phyloP scores from a whole-genome alignment of 2,329 filamentous ascomycete genomes.

The Decorospora gaudefroyi region DNA sequence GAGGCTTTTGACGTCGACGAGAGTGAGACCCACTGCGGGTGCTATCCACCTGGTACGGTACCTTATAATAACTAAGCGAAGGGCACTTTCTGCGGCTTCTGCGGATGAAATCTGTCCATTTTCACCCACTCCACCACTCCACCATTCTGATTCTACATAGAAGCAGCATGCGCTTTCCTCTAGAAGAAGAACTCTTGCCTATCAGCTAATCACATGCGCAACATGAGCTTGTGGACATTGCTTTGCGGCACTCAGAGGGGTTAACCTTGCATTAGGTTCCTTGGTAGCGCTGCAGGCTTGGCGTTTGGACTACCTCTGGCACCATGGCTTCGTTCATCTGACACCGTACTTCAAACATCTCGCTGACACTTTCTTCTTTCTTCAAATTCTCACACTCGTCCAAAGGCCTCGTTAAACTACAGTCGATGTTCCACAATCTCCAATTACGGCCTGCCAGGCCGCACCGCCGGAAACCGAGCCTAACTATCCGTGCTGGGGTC shows the following conservation, averaged over 20 bases:
- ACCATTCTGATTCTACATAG: too few relatives aligned
- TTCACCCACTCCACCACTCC: too few relatives aligned
- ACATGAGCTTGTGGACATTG: constrained; percentile 1
- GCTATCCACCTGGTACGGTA: constrained; percentile 3
- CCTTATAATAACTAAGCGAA: too few relatives aligned
- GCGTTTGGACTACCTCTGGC: constrained; percentile 17
- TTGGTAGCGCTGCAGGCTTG: constrained; percentile 18
- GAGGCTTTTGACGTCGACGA: constrained; percentile 10
- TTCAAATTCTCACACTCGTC: neutral
- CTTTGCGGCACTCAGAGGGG: constrained; percentile 10
- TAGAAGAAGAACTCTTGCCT: neutral
- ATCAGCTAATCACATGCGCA: constrained; percentile 3
- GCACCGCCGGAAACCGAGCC: constrained; percentile 29
- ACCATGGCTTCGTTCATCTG: constrained; percentile 7
- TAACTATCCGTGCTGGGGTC: constrained; percentile 29
- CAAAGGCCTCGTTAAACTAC: too few relatives aligned
- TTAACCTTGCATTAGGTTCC: constrained; percentile 22
- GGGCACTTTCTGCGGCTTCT: constrained; percentile 11
- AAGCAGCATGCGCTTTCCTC: too few relatives aligned
- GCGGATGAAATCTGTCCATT: constrained; percentile 7
- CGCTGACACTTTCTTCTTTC: constrained; percentile 3
- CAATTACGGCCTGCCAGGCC: constrained; percentile 26
- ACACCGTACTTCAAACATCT: constrained; percentile 7
- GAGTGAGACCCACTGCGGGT: constrained; percentile 14
- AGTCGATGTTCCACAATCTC: constrained; percentile 25